Evolutionary conservation across 371 early-diverging fungal species (phyloP).

Genomic region (Scutellospora calospora): DNA sequence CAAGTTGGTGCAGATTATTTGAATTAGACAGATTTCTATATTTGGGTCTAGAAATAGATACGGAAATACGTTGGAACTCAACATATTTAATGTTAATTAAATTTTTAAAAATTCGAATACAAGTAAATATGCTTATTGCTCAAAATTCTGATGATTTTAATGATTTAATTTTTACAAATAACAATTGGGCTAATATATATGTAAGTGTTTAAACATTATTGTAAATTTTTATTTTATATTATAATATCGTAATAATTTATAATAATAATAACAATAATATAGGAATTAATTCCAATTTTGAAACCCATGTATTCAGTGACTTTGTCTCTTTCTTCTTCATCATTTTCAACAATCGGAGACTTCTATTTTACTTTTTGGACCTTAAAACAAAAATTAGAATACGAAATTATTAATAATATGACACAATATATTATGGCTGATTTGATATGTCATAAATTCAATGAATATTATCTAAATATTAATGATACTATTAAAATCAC

Average conservation of each 20-base stretch:
- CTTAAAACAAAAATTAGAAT: background rate
- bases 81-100: conserved; percentile 13
- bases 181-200: background rate
- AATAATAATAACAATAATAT: background rate
- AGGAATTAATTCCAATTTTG: background rate
- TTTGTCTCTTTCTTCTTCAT: conserved; percentile 9
- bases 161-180: background rate
- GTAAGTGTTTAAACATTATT: conserved; percentile 3
- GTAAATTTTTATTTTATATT: no score
- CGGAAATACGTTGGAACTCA: background rate
- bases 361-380: conserved; percentile 3
- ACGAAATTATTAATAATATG: background rate
- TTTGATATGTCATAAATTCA: no score
- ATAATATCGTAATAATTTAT: no score
- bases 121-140: conserved; percentile 27
- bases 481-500: no score
- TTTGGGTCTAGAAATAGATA: background rate
- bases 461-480: no score
- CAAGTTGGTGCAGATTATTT: background rate
- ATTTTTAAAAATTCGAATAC: background rate
- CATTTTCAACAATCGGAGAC: background rate
- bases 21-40: background rate
- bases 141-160: background rate
- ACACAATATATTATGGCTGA: no score
- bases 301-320: background rate